Conservation (phyloP, 139 green algal genomes). For the Raphidocelis subcapitata region DNA sequence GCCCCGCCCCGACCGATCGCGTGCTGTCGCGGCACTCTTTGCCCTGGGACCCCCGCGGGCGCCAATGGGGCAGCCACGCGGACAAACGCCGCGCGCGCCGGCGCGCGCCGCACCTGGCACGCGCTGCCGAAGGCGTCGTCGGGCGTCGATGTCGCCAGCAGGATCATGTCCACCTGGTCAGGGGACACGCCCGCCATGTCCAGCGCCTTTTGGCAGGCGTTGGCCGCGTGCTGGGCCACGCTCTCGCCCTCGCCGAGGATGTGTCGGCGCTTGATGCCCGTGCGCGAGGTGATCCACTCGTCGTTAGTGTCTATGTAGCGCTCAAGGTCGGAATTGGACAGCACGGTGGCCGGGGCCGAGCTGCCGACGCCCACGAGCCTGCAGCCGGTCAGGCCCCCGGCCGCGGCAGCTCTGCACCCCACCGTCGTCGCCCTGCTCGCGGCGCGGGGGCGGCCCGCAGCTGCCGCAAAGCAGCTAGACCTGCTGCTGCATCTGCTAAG, state of each 20-base stretch:
- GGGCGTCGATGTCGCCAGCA: slow-evolving; percentile 92
- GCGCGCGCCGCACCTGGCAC: slow-evolving; percentile 50
- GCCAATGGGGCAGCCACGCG: no score
- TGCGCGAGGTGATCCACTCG: slow-evolving; percentile 94
- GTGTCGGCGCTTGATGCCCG: slow-evolving; percentile 83
- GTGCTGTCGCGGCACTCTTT: no score
- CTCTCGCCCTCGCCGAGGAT: slow-evolving; percentile 77
- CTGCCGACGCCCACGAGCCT: slow-evolving; percentile 75
- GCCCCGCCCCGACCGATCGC: no score
- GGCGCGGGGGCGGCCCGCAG: no score
- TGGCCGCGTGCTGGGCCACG: slow-evolving; percentile 65
- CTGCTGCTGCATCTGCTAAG: no score
- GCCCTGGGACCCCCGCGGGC: no score
- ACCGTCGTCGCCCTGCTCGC: no score
- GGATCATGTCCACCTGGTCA: slow-evolving; percentile 88
- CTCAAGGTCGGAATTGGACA: slow-evolving; percentile 92
- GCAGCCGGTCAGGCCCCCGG: slow-evolving; percentile 21
- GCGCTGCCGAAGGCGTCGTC: slow-evolving; percentile 96
- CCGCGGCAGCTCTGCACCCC: background rate
- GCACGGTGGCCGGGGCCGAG: slow-evolving; percentile 67
- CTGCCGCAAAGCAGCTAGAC: no score
- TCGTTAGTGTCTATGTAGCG: slow-evolving; percentile 95
- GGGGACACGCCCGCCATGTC: slow-evolving; percentile 85
- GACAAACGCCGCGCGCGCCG: background rate
- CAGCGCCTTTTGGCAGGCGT: slow-evolving; percentile 71